These are phyloP conservation scores for Globisporangium spinosum DNA, from an alignment of 352 stramenopile genomes.

Conservation along the genomic window DNA sequence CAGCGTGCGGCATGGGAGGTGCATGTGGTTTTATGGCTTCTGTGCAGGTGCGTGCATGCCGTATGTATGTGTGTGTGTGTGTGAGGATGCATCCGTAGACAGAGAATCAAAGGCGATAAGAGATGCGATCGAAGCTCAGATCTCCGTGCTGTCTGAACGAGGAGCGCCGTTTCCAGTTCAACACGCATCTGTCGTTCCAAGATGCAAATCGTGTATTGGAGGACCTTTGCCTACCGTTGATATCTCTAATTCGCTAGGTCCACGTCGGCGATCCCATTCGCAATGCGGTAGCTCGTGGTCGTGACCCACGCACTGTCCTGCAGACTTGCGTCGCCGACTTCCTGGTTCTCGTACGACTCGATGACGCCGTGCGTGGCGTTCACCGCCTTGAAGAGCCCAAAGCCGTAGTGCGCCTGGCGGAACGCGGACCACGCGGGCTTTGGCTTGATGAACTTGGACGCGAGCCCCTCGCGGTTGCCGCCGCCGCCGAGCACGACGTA, in stretches of 20 bases:
- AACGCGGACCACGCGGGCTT: constrained; percentile 76
- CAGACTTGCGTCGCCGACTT: constrained; percentile 34
- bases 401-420: constrained; percentile 79
- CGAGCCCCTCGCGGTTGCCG: constrained; percentile 89
- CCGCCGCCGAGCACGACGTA: constrained; percentile 93
- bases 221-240: no score
- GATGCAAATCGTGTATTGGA: not conserved
- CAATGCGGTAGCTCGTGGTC: constrained; percentile 23
- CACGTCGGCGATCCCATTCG: not conserved
- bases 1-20: no score
- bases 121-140: not conserved
- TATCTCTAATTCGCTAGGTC: not conserved
- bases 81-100: not conserved
- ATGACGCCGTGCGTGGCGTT: constrained; percentile 69
- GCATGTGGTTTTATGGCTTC: not conserved
- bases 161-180: not conserved
- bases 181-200: not conserved
- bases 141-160: not conserved
- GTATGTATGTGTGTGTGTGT: not conserved
- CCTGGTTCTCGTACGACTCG: constrained; percentile 69
- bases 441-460: constrained; percentile 67
- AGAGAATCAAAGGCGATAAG: not conserved
- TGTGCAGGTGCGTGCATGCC: not conserved
- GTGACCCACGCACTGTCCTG: constrained; percentile 49
- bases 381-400: constrained; percentile 52